Base-by-base conservation (phyloP, 805 yeast genomes). In the Teunomyces stri region DNA sequence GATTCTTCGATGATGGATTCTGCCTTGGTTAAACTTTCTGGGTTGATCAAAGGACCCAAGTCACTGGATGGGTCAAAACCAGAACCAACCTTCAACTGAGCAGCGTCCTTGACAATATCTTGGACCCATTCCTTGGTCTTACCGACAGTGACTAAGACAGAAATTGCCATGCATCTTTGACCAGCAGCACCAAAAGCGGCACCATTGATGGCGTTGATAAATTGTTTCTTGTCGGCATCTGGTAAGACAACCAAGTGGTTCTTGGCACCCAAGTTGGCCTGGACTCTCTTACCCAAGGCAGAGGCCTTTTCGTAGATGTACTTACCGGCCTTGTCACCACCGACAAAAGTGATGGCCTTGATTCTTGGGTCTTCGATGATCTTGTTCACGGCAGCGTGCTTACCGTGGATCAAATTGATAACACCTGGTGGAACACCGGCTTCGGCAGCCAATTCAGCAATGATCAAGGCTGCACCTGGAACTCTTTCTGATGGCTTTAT, bases 171-270 rank as follows among this genome's bases (percentile, higher is more conserved):
- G 69, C 92, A 85, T 62, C 90, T 80, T 74, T 85, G 92, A 51
- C 91, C 92, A 15, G 91, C 90, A 44, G 91, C 90, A 28, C 91
- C 89, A 65, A 85, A 85, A 20, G 89, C 87, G 45, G 91, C 89
- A 43, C 89, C 86, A 49, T 75, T 82, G 42, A 85, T 69, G 46
- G 87, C 84, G 60, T 80, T 82, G 55, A 85, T 69, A 42, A 87
- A 78, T 51, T 80, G 80, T 51, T 70, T 66, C 64, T 81, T 79
- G 67, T 83, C 79, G 41, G 89, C 89, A 58, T 85, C 91, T 13
- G 90, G 89, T 52, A 84, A 70, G 13, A 85, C 80, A 46, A 86
- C 76, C 59, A 85, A 78, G 65, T 85, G 92, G 74, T 85, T 85
- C 70, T 85, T 85, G 40, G 91, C 91, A 18, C 90, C 91, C 60